phyloP scores from a whole-genome alignment of 495 filamentous ascomycete genomes.

The Podospora fimiseda region DNA sequence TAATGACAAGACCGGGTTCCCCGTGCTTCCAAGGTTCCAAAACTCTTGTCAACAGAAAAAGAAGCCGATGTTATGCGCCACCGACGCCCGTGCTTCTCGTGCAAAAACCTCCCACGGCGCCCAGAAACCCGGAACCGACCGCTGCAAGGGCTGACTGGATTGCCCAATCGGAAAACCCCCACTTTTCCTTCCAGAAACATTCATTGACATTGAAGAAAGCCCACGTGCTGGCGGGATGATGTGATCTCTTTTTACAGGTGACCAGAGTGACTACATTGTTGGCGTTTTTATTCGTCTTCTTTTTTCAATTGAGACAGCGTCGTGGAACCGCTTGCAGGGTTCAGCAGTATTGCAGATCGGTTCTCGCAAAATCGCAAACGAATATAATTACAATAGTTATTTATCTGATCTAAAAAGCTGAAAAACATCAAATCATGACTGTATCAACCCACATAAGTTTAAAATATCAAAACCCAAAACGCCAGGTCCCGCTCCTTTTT shows the following conservation, averaged over 20 bases:
- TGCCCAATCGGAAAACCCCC: not conserved
- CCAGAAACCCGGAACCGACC: slow-evolving; percentile 10
- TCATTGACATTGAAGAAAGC: not conserved
- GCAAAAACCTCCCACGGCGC: not conserved
- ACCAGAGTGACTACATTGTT: no score
- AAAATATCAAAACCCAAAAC: not conserved
- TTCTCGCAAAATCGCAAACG: no score
- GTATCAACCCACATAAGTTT: no score
- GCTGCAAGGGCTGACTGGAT: slow-evolving; percentile 1
- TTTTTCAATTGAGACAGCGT: no score
- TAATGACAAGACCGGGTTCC: slow-evolving; percentile 12
- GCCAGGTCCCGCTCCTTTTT: not conserved
- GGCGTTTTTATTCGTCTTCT: no score
- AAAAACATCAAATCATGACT: no score
- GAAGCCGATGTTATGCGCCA: slow-evolving; percentile 24
- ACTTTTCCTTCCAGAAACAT: not conserved
- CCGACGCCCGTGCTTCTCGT: not conserved
- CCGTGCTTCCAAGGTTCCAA: not conserved
- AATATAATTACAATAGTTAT: no score
- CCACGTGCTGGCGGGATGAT: not conserved
- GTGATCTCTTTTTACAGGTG: no score
- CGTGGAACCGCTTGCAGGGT: no score
- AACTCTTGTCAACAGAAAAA: not conserved
- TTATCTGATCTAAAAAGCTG: not conserved
- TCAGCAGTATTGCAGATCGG: no score